phyloP scores from a whole-genome alignment of 2,329 filamentous ascomycete species.

The Pezicula carpinea region DNA sequence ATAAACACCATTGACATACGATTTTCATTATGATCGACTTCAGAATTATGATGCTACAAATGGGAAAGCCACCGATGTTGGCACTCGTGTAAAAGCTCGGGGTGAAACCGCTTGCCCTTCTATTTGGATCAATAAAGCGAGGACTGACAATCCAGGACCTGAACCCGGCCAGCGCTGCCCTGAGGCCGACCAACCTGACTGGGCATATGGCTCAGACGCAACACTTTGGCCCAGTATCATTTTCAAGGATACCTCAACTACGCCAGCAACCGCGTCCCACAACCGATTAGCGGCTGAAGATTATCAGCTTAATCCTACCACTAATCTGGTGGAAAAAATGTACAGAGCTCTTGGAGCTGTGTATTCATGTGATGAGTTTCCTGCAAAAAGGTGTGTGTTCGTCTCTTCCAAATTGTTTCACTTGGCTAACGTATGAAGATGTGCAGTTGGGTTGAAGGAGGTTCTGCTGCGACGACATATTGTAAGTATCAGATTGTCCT shows the following conservation, averaged over 20 bases:
- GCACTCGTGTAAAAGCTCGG: neutral
- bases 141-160: neutral
- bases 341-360: neutral
- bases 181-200: neutral
- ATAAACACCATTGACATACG: no score
- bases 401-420: neutral
- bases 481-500: no score
- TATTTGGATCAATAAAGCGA: neutral
- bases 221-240: neutral
- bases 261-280: neutral
- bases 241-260: neutral
- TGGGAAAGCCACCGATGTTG: neutral
- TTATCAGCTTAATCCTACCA: neutral
- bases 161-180: neutral
- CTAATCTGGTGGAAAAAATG: neutral
- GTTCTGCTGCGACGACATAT: neutral
- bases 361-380: neutral
- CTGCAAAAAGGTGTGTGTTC: neutral
- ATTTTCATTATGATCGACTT: no score
- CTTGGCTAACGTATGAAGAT: neutral
- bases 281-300: neutral
- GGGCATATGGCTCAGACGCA: neutral
- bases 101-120: neutral
- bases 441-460: neutral
- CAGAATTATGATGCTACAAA: no score